Conservation (phyloP, 371 early-diverging fungal species). For the Mortierella sp. region DNA sequence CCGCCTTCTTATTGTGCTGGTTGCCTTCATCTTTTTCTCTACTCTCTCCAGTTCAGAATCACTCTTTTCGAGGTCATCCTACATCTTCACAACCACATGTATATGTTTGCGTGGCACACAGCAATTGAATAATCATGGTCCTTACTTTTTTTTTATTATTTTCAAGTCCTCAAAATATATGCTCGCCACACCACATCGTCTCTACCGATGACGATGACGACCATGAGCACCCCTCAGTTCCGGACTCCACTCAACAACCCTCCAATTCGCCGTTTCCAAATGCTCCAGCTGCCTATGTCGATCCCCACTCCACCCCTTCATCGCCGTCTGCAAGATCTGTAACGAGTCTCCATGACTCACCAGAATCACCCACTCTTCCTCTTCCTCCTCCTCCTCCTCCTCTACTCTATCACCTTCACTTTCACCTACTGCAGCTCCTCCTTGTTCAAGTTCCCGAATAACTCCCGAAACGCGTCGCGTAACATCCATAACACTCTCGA, state of each 20-base stretch:
- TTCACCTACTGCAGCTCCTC: neutral
- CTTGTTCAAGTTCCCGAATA: constrained; percentile 3
- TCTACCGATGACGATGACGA: neutral
- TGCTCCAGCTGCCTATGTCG: constrained; percentile 50
- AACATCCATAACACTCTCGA: constrained; percentile 41
- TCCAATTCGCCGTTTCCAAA: constrained; percentile 43
- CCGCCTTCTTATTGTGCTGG: neutral
- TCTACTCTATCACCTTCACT: neutral
- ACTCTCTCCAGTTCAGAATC: no score
- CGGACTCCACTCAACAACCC: constrained; percentile 44
- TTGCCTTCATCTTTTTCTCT: no score
- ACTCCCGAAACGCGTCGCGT: constrained; percentile 35
- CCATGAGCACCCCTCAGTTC: constrained; percentile 18
- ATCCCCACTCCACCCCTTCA: constrained; percentile 51
- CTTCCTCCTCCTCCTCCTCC: no score
- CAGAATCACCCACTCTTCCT: constrained; percentile 31
- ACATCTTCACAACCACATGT: no score
- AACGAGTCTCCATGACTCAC: constrained; percentile 57
- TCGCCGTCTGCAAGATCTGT: constrained; percentile 52
- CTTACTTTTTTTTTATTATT: no score
- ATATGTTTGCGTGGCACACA: no score
- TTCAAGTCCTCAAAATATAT: no score
- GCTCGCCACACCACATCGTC: no score
- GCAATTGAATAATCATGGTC: no score
- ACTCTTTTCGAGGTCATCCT: no score